phyloP scores from a whole-genome alignment of 106 monocot species.

The Alisma plantagoaquatica region DNA sequence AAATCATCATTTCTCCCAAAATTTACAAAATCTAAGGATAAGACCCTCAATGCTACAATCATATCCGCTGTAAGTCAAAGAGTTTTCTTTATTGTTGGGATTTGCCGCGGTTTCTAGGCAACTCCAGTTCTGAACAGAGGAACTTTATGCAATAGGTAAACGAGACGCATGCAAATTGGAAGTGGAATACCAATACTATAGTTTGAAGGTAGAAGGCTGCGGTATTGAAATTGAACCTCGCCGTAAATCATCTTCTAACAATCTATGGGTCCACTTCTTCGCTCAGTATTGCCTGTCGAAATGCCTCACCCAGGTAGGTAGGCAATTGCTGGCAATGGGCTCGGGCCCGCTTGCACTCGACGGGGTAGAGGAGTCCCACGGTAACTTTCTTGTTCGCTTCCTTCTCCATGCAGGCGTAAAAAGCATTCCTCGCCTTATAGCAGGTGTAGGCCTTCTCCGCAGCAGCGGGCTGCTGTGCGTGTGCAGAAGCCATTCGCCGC shows the following conservation, averaged over 20 bases:
- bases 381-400: slow-evolving; percentile 58
- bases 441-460: slow-evolving; percentile 24
- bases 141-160: too few relatives aligned
- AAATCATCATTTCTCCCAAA: too few relatives aligned
- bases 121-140: too few relatives aligned
- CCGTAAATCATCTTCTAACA: slow-evolving; percentile 51
- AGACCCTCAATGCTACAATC: too few relatives aligned
- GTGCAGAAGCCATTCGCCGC: too few relatives aligned
- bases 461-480: neutral
- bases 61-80: too few relatives aligned
- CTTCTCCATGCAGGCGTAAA: slow-evolving; percentile 80
- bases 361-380: slow-evolving; percentile 78
- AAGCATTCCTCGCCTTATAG: slow-evolving; percentile 70
- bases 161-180: too few relatives aligned
- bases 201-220: slow-evolving; percentile 66
- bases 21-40: too few relatives aligned
- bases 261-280: slow-evolving; percentile 69
- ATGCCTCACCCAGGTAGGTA: slow-evolving; percentile 96
- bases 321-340: slow-evolving; percentile 53
- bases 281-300: slow-evolving; percentile 83
- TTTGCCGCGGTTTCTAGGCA: too few relatives aligned
- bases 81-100: too few relatives aligned
- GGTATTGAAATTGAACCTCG: slow-evolving; percentile 86
- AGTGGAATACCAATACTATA: slow-evolving; percentile 17
- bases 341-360: slow-evolving; percentile 57